A percentile compares a stretch with the other conserved stretches of the same genome.
Conservation (phyloP, 176 grass and related monocot genomes). For the Aechmea fasciata region DNA sequence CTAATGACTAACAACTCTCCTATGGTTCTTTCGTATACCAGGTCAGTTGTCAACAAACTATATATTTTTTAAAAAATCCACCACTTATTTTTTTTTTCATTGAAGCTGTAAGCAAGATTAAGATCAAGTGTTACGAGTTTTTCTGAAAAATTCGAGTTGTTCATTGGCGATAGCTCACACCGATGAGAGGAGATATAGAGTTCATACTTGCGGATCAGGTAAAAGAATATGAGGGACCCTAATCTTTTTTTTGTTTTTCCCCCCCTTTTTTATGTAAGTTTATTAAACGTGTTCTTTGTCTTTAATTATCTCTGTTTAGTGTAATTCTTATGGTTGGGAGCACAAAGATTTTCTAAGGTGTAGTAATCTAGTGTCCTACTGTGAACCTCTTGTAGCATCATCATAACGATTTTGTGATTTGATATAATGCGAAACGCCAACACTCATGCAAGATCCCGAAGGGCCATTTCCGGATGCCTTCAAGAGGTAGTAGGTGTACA, state of each 20-base stretch:
- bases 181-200: conserved; percentile 3
- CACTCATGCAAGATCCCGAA: too few species aligned
- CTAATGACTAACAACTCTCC: not conserved
- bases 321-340: too few species aligned
- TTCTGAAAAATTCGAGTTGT: not conserved
- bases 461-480: too few species aligned
- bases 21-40: not conserved
- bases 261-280: not conserved
- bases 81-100: not conserved
- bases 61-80: too few species aligned
- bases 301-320: not conserved
- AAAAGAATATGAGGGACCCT: not conserved
- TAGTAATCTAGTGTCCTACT: too few species aligned
- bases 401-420: too few species aligned
- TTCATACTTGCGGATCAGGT: not conserved
- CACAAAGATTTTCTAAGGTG: too few species aligned
- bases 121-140: not conserved
- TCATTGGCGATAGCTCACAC: not conserved
- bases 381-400: too few species aligned
- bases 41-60: too few species aligned
- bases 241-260: not conserved
- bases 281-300: not conserved
- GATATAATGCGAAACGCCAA: too few species aligned
- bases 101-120: not conserved
- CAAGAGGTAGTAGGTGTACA: too few species aligned